Percentiles rank a stretch among this genome's conserved stretches.
Conservation (phyloP, 805 yeast species). For the Hyphopichia homilentoma region DNA sequence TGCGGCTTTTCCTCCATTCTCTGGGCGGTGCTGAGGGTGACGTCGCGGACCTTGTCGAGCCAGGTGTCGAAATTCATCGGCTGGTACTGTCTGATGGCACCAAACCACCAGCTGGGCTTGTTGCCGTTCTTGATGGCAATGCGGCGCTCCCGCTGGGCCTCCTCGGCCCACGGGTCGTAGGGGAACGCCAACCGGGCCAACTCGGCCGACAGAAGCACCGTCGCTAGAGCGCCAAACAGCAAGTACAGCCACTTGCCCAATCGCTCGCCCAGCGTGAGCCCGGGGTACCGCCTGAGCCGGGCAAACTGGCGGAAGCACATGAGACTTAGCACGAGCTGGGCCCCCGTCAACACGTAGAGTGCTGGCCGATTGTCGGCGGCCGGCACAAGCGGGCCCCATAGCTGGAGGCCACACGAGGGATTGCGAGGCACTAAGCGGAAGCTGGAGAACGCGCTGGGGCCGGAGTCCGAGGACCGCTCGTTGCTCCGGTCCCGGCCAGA, state of each 20-base stretch:
- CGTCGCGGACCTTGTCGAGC: slow-evolving; percentile 19
- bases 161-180: slow-evolving; percentile 70
- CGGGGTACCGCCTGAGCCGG: slow-evolving; percentile 8
- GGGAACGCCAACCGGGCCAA: slow-evolving; percentile 44
- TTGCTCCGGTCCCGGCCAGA: slow-evolving; percentile 3
- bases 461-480: slow-evolving; percentile 6
- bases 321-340: slow-evolving; percentile 52
- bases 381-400: slow-evolving; percentile 74
- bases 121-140: slow-evolving; percentile 48
- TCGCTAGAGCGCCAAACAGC: slow-evolving; percentile 41
- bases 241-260: slow-evolving; percentile 7
- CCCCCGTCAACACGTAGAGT: slow-evolving; percentile 46
- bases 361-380: slow-evolving; percentile 63
- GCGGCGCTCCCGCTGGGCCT: slow-evolving; percentile 53
- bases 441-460: slow-evolving; percentile 1
- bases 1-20: slow-evolving; percentile 7
- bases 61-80: slow-evolving; percentile 48
- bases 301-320: slow-evolving; percentile 12
- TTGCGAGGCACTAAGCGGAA: slow-evolving; percentile 11
- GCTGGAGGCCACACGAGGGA: slow-evolving; percentile 56
- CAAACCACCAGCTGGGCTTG: slow-evolving; percentile 59
- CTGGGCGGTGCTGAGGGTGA: slow-evolving; percentile 12
- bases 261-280: no score
- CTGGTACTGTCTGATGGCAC: slow-evolving; percentile 51
- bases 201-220: slow-evolving; percentile 58